Base-by-base conservation (phyloP, 1,139 yeast genomes). In the Blastobotrys buckinghamii region DNA sequence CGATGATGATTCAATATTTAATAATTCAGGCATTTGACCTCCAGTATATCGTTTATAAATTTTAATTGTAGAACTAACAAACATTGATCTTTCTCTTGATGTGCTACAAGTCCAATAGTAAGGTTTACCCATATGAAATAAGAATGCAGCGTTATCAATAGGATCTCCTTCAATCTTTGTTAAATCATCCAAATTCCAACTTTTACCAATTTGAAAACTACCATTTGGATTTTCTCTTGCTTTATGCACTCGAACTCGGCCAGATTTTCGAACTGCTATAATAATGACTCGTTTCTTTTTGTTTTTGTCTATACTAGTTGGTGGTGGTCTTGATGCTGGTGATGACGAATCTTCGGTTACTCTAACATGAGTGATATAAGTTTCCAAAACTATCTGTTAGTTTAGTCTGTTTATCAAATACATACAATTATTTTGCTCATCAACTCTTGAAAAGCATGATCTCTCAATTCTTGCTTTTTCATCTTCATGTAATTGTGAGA, bases 141-240 rank as follows among this genome's bases (percentile, higher is more conserved):
- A 61, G 54, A 90, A 75, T 1, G 71, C 69, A 6, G 55, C 48
- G 6, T 59, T 56, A 22, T 56, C 56, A n/a, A 50, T 26, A 70
- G 77, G 72, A 53, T 81, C 84, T 50, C 78, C 74, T 42, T 81
- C 79, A 6, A 90, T 68, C 35, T 67, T 67, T 13, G 73, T 68
- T 55, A 92, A 70, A 56, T 87, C 95, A 52, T 79, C 87, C 60
- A 92, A 69, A 55, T 82, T 83, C 98, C 98, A 92, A 5, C 95
- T 84, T 60, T 96, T 77, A 36, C 98, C 98, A 48, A 92, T 86
- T 66, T 90, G 97, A 60, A 85, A 82, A 2, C 81, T 67, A 2
- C 85, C 88, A 52, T 81, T 81, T 10, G 79, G 74, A 59, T 84
- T 85, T 63, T 78, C 88, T 58, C 95, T 82, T 1, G 95, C 96